Conservation (phyloP, 192 early-diverging fungal genomes). For the Allomyces macrogynus region DNA sequence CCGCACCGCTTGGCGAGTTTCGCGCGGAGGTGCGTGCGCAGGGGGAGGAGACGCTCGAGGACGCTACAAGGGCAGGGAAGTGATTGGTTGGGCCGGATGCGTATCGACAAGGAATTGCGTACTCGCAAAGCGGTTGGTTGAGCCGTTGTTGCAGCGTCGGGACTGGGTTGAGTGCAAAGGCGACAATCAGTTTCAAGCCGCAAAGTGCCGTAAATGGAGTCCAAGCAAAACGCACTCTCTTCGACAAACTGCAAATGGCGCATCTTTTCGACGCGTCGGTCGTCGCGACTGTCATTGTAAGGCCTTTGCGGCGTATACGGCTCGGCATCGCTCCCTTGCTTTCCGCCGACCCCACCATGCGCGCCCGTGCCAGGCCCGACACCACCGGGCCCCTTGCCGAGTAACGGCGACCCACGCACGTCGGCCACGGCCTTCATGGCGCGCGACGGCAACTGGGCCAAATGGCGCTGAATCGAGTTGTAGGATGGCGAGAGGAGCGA, state of each 20-base stretch:
- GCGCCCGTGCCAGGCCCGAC: no score
- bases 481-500: conserved; percentile 4
- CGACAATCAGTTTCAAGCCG: conserved; percentile 9
- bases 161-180: conserved; percentile 14
- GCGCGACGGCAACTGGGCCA: no score
- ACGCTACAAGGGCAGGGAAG: background rate
- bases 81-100: no score
- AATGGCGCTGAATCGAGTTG: background rate
- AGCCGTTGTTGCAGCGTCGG: conserved; percentile 38
- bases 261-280: conserved; percentile 5
- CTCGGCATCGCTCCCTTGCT: no score
- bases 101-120: no score
- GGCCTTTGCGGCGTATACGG: conserved; percentile 1
- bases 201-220: no score
- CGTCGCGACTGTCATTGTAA: conserved; percentile 1
- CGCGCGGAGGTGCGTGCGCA: conserved; percentile 66
- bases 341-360: no score
- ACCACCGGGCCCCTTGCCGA: no score
- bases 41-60: conserved; percentile 29
- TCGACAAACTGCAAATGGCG: conserved; percentile 1
- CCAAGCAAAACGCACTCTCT: background rate
- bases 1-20: conserved; percentile 73
- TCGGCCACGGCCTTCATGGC: no score
- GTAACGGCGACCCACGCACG: no score
- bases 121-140: conserved; percentile 19